Percentiles rank a stretch among this genome's conserved stretches.
Conservation (phyloP, 1,139 yeast genomes). For the Yamadazyma sp. region DNA sequence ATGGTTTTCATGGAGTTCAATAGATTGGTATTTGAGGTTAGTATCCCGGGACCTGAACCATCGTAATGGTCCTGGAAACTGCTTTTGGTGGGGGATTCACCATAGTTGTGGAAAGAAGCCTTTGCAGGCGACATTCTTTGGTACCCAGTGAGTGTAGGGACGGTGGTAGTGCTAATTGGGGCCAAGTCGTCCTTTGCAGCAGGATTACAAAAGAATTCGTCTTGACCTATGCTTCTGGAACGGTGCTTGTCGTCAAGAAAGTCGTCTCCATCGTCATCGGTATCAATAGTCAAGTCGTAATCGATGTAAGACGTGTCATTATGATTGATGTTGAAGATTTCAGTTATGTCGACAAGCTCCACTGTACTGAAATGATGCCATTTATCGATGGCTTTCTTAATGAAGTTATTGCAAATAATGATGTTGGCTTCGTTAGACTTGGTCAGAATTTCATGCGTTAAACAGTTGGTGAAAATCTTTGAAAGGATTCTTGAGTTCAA, state of each 20-base stretch:
- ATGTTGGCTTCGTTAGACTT: conserved; percentile 46
- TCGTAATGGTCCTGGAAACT: neutral
- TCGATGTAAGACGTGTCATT: conserved; percentile 30
- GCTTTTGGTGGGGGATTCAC: neutral
- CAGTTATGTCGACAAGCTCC: conserved; percentile 20
- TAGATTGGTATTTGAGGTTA: conserved; percentile 1
- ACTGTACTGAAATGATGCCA: conserved; percentile 30
- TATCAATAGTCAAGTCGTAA: conserved; percentile 31
- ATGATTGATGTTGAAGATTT: conserved; percentile 20
- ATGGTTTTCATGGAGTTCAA: conserved; percentile 3
- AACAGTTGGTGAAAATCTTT: conserved; percentile 49
- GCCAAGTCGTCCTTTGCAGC: conserved; percentile 6
- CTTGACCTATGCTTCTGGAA: neutral
- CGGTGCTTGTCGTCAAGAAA: neutral
- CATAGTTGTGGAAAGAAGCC: neutral
- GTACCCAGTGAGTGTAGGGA: neutral
- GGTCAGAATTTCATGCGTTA: conserved; percentile 52
- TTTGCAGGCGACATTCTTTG: neutral
- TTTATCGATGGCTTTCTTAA: conserved; percentile 47
- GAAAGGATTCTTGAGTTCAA: conserved; percentile 49
- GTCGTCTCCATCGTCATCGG: conserved; percentile 12
- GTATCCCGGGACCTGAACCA: neutral
- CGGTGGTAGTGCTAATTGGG: conserved; percentile 5
- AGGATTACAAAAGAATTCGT: conserved; percentile 2
- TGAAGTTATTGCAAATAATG: conserved; percentile 49